These are phyloP conservation scores for Sugiyamaella marilandica DNA, from an alignment of 805 yeast genomes.

Conservation along the genomic window DNA sequence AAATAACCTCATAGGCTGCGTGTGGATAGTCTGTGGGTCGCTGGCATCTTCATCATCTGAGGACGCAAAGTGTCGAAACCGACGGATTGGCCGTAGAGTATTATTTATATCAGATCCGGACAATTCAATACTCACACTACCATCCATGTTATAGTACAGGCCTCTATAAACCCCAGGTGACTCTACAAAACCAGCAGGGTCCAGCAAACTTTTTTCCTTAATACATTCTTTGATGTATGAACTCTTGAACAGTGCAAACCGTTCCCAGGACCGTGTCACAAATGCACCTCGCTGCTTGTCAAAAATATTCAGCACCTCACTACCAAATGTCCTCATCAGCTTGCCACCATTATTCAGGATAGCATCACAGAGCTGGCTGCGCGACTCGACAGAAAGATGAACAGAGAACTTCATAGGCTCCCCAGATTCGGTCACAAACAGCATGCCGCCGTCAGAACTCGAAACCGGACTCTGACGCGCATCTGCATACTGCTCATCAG, in stretches of 20 bases:
- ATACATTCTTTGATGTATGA: not conserved
- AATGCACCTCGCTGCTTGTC: not conserved
- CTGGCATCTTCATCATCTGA: too few relatives aligned
- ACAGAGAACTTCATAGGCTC: not conserved
- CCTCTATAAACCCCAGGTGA: not conserved
- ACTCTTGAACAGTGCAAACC: not conserved
- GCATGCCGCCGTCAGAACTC: not conserved
- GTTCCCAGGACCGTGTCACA: slow-evolving; percentile 2
- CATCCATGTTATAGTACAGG: not conserved
- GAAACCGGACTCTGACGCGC: not conserved
- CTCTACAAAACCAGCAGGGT: not conserved
- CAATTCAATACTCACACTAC: not conserved
- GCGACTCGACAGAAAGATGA: not conserved
- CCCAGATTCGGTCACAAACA: not conserved
- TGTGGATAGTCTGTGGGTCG: too few relatives aligned
- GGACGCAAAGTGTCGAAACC: too few relatives aligned
- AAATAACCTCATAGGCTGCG: too few relatives aligned
- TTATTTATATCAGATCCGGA: too few relatives aligned
- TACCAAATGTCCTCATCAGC: not conserved
- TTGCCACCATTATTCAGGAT: not conserved
- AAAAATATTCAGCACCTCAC: not conserved
- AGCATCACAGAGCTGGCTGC: not conserved
- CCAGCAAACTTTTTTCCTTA: not conserved
- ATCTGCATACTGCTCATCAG: not conserved
- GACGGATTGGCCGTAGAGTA: too few relatives aligned